Conservation (phyloP, 345 rosid species). For the Garcia nutans region DNA sequence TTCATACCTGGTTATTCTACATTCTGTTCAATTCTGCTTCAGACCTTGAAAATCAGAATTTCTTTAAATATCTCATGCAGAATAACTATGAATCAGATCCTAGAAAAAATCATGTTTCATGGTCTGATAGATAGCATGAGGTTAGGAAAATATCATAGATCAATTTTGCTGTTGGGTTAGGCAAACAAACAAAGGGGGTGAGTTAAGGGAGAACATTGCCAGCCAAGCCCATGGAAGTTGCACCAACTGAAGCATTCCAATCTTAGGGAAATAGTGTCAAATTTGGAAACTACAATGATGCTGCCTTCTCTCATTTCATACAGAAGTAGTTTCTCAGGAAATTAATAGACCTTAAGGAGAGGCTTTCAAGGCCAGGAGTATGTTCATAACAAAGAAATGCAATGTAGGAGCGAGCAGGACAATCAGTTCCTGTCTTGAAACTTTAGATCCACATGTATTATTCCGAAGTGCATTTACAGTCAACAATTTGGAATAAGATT, state of each 20-base stretch:
- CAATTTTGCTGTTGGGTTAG: background rate
- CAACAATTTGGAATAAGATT: background rate
- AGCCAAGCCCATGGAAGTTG: background rate
- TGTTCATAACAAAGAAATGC: background rate
- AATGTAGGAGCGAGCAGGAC: background rate
- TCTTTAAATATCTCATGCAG: background rate
- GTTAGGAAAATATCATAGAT: background rate
- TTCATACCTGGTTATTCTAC: background rate
- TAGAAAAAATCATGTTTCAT: background rate
- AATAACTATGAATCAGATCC: background rate
- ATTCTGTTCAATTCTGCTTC: background rate
- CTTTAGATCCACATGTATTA: background rate
- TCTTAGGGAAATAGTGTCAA: background rate
- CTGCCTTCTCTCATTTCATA: background rate
- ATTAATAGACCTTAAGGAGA: background rate
- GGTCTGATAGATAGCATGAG: background rate
- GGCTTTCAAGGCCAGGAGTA: background rate
- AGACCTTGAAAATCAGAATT: background rate
- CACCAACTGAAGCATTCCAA: background rate
- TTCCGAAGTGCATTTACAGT: background rate
- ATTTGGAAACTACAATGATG: no score
- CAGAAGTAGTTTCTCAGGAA: background rate
- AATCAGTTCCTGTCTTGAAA: background rate
- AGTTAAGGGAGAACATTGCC: background rate
- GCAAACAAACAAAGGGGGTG: background rate